Evolutionary conservation across 768 basidiomycete genomes (phyloP).

Genomic region (Mycena polygramma): DNA sequence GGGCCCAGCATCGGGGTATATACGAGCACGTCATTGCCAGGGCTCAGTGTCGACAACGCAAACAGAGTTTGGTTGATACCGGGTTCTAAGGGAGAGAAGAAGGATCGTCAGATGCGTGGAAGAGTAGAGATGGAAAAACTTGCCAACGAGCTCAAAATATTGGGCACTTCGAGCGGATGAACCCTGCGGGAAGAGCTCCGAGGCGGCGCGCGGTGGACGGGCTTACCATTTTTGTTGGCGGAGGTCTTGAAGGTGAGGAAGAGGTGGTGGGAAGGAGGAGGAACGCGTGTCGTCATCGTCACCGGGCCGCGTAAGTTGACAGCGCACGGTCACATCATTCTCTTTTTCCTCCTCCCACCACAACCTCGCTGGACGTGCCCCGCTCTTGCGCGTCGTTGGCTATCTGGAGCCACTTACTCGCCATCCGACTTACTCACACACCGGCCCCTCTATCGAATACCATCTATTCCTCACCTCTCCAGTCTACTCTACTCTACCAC

Average conservation of each 20-base stretch:
- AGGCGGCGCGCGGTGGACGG: slow-evolving; percentile 33
- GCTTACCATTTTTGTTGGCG: slow-evolving; percentile 67
- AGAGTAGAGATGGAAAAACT: slow-evolving; percentile 42
- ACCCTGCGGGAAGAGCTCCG: slow-evolving; percentile 56
- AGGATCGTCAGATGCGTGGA: slow-evolving; percentile 7
- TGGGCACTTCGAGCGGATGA: slow-evolving; percentile 47
- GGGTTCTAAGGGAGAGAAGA: slow-evolving; percentile 2
- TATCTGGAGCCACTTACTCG: no score
- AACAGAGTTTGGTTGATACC: slow-evolving; percentile 21
- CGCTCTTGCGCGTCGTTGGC: no score
- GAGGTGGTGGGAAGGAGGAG: no score
- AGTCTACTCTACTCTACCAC: no score
- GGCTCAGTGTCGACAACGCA: slow-evolving; percentile 41
- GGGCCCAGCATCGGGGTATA: slow-evolving; percentile 31
- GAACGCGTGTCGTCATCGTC: no score
- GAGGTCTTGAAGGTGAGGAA: slow-evolving; percentile 54
- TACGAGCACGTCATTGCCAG: slow-evolving; percentile 25
- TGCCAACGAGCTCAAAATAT: slow-evolving; percentile 64
- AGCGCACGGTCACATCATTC: no score
- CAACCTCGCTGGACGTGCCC: no score
- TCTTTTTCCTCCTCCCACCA: no score
- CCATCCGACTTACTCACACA: no score
- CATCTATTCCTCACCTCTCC: no score
- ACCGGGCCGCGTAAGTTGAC: no score
- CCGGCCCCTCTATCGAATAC: no score